Percentiles rank a stretch among this genome's conserved stretches.
Evolutionary conservation across 345 rosid species (phyloP).

Genomic region (Brassica carinata): DNA sequence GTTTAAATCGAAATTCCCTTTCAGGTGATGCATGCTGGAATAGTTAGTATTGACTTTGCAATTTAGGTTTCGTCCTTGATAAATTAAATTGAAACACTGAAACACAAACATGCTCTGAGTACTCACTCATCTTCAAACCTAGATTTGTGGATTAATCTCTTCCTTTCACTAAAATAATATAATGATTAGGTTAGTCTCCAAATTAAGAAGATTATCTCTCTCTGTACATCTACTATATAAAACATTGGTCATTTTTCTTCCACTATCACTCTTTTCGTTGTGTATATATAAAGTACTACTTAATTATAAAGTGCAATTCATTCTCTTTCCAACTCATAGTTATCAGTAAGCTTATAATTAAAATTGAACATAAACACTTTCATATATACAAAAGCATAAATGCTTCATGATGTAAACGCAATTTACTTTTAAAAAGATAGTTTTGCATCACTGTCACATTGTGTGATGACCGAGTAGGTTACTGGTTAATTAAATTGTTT

Average conservation of each 20-base stretch:
- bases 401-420: constrained; percentile 6
- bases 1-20: constrained; percentile 31
- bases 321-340: constrained; percentile 26
- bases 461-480: constrained; percentile 22
- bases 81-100: constrained; percentile 15
- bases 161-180: not conserved
- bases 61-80: not conserved
- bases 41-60: constrained; percentile 40
- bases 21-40: constrained; percentile 31
- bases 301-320: not conserved
- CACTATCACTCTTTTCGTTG: not conserved
- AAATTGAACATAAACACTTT: not conserved
- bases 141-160: constrained; percentile 20
- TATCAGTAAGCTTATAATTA: constrained; percentile 1
- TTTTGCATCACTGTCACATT: constrained; percentile 28
- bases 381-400: not conserved
- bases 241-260: not conserved
- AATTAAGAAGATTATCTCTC: constrained; percentile 23
- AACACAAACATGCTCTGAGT: constrained; percentile 12
- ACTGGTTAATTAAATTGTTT: not conserved
- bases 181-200: constrained; percentile 17
- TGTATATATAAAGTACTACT: not conserved
- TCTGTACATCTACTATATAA: not conserved
- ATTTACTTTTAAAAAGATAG: constrained; percentile 21
- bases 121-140: constrained; percentile 16